Conservation (phyloP, 345 rosid species). For the Noccaea bulbosa region DNA sequence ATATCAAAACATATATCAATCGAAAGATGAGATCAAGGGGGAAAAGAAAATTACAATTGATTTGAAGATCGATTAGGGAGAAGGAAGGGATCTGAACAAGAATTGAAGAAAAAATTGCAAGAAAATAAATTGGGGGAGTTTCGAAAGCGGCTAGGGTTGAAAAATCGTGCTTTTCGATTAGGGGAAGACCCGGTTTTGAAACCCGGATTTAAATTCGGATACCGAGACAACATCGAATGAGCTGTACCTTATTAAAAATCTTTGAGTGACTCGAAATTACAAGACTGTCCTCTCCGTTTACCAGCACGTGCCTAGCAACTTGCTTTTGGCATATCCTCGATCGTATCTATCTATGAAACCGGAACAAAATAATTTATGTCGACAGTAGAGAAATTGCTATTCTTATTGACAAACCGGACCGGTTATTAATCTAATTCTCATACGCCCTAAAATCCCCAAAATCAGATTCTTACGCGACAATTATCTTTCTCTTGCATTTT, state of each 20-base stretch:
- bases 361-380: background rate
- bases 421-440: constrained; percentile 20
- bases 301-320: constrained; percentile 41
- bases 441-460: constrained; percentile 42
- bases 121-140: constrained; percentile 30
- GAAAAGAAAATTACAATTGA: constrained; percentile 35
- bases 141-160: constrained; percentile 45
- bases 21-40: constrained; percentile 33
- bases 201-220: constrained; percentile 49
- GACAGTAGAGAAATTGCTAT: background rate
- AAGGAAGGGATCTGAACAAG: constrained; percentile 35
- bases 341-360: constrained; percentile 31
- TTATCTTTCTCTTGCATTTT: background rate
- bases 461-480: constrained; percentile 28
- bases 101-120: constrained; percentile 23
- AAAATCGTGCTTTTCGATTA: constrained; percentile 43
- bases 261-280: background rate
- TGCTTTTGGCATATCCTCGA: constrained; percentile 39
- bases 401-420: constrained; percentile 31
- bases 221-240: constrained; percentile 45
- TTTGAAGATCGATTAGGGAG: constrained; percentile 31
- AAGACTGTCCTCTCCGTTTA: constrained; percentile 27
- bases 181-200: constrained; percentile 43
- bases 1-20: constrained; percentile 40
- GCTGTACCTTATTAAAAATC: constrained; percentile 34